phyloP scores from a whole-genome alignment of 495 filamentous ascomycete genomes.

The Penicillium soppii region DNA sequence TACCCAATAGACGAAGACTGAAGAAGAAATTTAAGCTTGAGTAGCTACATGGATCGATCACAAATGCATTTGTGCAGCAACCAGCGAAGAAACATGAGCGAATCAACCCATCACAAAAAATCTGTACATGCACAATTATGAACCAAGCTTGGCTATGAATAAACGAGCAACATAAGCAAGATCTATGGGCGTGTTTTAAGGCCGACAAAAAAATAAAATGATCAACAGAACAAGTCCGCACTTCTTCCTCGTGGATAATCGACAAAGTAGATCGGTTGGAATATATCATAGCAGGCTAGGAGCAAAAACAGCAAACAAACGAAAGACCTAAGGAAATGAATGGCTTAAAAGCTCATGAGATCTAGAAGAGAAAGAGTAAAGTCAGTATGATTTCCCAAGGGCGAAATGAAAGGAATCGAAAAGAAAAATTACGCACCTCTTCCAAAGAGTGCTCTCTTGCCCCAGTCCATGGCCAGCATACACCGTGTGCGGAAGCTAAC shows the following conservation, averaged over 20 bases:
- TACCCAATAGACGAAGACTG: too few species aligned
- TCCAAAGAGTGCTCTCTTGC: conserved; percentile 90
- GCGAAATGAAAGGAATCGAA: too few species aligned
- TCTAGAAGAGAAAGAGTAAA: conserved; percentile 37
- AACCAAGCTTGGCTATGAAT: neutral
- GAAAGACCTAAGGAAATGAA: neutral
- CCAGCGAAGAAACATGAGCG: neutral
- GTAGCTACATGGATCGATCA: too few species aligned
- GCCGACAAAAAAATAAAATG: too few species aligned
- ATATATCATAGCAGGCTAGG: too few species aligned
- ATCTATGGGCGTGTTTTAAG: neutral
- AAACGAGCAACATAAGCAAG: neutral
- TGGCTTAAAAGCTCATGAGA: conserved; percentile 63
- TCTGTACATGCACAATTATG: neutral
- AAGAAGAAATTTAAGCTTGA: too few species aligned
- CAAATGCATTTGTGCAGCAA: neutral
- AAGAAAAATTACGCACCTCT: conserved; percentile 64
- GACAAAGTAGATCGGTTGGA: neutral
- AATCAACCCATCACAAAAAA: neutral
- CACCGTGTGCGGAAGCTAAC: conserved; percentile 88
- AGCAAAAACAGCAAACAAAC: neutral
- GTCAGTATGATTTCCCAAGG: too few species aligned
- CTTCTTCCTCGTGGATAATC: neutral
- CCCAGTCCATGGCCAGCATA: conserved; percentile 97
- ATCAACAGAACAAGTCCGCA: neutral